Conservation (phyloP, 805 yeast genomes). For the Barnettozyma pratensis region DNA sequence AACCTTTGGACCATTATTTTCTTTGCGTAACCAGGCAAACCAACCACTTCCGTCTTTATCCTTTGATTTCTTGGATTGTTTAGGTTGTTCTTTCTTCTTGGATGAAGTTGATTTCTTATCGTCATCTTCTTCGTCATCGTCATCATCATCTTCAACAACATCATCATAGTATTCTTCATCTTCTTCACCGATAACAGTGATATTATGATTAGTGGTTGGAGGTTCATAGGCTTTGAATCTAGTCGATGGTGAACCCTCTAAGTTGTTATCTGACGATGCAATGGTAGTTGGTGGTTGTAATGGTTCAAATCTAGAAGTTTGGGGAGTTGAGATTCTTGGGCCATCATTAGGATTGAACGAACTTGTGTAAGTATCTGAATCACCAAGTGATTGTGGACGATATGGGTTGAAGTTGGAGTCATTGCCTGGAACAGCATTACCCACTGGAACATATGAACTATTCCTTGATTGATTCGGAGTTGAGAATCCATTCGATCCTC, state of each 20-base stretch:
- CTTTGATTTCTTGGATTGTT: slow-evolving; percentile 15
- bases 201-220: slow-evolving; percentile 18
- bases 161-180: slow-evolving; percentile 46
- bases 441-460: slow-evolving; percentile 7
- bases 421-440: not conserved
- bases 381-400: slow-evolving; percentile 4
- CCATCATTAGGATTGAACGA: slow-evolving; percentile 3
- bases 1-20: slow-evolving; percentile 64
- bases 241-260: slow-evolving; percentile 24
- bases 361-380: slow-evolving; percentile 1
- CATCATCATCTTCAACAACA: slow-evolving; percentile 39
- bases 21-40: slow-evolving; percentile 59
- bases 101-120: slow-evolving; percentile 10
- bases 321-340: slow-evolving; percentile 1
- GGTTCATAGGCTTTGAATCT: slow-evolving; percentile 23
- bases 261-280: slow-evolving; percentile 3
- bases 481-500: not conserved
- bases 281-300: slow-evolving; percentile 7
- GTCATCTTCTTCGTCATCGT: slow-evolving; percentile 28
- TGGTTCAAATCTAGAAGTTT: slow-evolving; percentile 11
- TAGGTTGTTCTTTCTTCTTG: slow-evolving; percentile 14
- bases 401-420: slow-evolving; percentile 8
- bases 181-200: slow-evolving; percentile 21
- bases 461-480: slow-evolving; percentile 2
- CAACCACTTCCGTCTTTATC: slow-evolving; percentile 30